Base-by-base conservation (phyloP, 2,329 filamentous ascomycete genomes). In the Aschersonia sp. region DNA sequence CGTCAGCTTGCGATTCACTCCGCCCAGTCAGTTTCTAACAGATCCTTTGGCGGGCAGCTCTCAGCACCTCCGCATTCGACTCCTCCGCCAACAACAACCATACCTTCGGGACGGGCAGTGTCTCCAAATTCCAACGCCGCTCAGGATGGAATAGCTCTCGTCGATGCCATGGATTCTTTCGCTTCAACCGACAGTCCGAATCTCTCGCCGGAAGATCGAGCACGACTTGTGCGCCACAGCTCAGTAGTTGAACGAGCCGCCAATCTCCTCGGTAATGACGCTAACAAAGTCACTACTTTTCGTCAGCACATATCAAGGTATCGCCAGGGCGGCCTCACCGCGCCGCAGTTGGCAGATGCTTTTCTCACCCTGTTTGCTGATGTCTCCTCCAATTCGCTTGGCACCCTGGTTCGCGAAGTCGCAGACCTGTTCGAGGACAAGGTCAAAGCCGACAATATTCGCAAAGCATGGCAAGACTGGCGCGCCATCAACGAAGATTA, bases 401-500 rank as follows among this genome's bases (percentile, higher is more conserved):
- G 89, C 10, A 96, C 89, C 30, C 74, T 98, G 1, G 77, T 97
- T 52, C 85, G 91, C 51, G 92, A 98, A 61, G 77, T 96, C 3
- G 85, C 91, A 4, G 91, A 97, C 47, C 79, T 98, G 9, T 97
- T 92, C 56, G 91, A 98, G 56, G 84, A 94, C 55, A 75, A 83
- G 45, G 61, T 64, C 20, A 95, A 94, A 61, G 80, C 80, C 1
- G 81, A 84, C 47, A 73, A 71, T 1, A 69, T 98, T 3, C 77
- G 89, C 30, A 84, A 84, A 57, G 87, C 89, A 1, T 96, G 91
- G 89, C 87, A 88, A 56, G 86, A 95, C 65, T 96, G 91, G 87
- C 86, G 87, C 44, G 89, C 89, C 40, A 92, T 94, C 66, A 94
- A 94, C 55, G 89, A 96, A 64, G 89, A 96, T 61, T 97, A 96